Evolutionary conservation across 1,284 basidiomycete species (phyloP), one percentile per base, ranked within the genome.

Genomic region (Boletus calvinii): DNA sequence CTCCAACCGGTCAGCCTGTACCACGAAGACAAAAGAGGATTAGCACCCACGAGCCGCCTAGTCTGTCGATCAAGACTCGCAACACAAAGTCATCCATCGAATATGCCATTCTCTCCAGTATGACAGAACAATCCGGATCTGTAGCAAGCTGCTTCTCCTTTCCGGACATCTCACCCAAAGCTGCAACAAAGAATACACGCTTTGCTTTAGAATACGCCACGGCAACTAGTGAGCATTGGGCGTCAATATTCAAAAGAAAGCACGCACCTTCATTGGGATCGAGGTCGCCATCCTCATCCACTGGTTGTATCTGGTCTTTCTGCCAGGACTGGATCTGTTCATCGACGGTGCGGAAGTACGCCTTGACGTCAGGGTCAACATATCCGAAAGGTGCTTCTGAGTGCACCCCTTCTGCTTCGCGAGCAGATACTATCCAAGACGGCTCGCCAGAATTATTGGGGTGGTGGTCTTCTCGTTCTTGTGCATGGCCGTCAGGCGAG

Each of bases 71-170:
- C 59, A 97, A 87, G 3, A 96, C 92, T 52, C 94, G 79, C 47
- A 90, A 78, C 15, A 90, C 89, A 73, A 94, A 94, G 70, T 97
- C 94, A 66, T 95, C 93, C 86, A 98, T 93, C 1, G 92, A 94
- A 63, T 94, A 82, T 13, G 85, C 66, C 78, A 97, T 86, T 59
- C 93, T 79, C 69, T 98, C 94, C 47, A 98, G 72, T 43, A 96
- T 83, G 29, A 88, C 79, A 1, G 92, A 92, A 59, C 91, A 94
- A 54, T 97, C 94, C 2, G 91, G 90, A 70, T 98, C 95, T 0
- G 94, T 94, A 1, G 93, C 85, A 13, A 96, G 80, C 58, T 90
- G 85, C 46, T 88, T 86, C 71, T 97, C 95, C 66, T 95, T 92
- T 5, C 82, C 87, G 15, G 80, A 78, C 78, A 96, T 86, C 62